Base-by-base conservation (phyloP, 2,329 filamentous ascomycete genomes). In the Aspergillus piperis region DNA sequence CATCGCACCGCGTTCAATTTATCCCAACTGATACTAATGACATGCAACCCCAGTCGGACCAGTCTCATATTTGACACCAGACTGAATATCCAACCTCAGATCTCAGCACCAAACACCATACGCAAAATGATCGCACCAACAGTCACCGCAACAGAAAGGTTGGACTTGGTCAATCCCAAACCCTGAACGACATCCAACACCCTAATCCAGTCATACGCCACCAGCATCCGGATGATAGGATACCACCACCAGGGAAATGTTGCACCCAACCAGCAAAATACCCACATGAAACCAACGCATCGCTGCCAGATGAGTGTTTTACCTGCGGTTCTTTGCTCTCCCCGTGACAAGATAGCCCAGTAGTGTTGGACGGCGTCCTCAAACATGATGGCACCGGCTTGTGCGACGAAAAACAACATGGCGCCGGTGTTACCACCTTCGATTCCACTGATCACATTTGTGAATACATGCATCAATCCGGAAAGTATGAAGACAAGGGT, bases 401-500 rank as follows among this genome's bases (percentile, higher is more conserved):
- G 66, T 1, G 62, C 61, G 25, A 53, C 39, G 52, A 74, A 75
- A 32, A 71, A 72, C 2, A 58, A 11, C 25, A 71, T 49, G 0
- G 70, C 56, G 3, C 69, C 65, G 2, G 64, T 67, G 0, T 66
- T 38, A 13, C 57, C 27, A 1, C 53, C 53, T 3, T 66, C 56
- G 1, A 73, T 58, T 1, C 62, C 64, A 10, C 64, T 56, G 4
- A 60, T 19, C 8, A 57, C 36, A 27, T 73, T 65, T 8, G 59
- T 21, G 1, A 66, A 8, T 1, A 64, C 50, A 38, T 75, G 73
- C 17, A 70, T 21, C 2, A 66, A 15, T 0, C 68, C 72, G 0
- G 73, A 76, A 2, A 73, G 19, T 2, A 67, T 54, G 57, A 75
- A 76, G 0, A 73, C 66, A 15, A 72, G 21, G 15, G 72, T 61